phyloP scores from a whole-genome alignment of 805 yeast species.

The Schwanniomyces polymorphus region DNA sequence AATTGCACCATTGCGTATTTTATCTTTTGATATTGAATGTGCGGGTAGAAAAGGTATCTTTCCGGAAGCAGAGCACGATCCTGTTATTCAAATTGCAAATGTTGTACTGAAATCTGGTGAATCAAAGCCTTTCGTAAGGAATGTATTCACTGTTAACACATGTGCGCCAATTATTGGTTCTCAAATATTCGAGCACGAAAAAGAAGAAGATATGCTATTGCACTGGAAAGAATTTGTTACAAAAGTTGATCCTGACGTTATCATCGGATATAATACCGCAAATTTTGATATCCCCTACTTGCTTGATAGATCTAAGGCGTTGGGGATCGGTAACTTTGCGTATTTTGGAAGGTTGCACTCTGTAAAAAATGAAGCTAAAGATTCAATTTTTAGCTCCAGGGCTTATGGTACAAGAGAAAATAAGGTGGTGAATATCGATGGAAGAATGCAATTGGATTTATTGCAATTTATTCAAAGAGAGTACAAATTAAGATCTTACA shows the following conservation, averaged over 20 bases:
- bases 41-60: conserved; percentile 96
- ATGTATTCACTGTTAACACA: conserved; percentile 89
- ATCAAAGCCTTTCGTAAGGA: conserved; percentile 84
- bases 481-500: conserved; percentile 90
- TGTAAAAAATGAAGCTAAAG: conserved; percentile 75
- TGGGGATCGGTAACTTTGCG: conserved; percentile 69
- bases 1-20: conserved; percentile 88
- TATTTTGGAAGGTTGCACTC: conserved; percentile 76
- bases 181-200: conserved; percentile 71
- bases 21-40: conserved; percentile 97
- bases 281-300: conserved; percentile 95
- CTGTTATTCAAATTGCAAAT: conserved; percentile 96
- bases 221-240: conserved; percentile 86
- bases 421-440: conserved; percentile 88
- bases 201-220: conserved; percentile 79
- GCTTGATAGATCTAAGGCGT: conserved; percentile 79
- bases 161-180: conserved; percentile 95
- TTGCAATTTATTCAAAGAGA: conserved; percentile 93
- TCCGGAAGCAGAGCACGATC: conserved; percentile 91
- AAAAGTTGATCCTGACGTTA: conserved; percentile 89
- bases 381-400: conserved; percentile 83
- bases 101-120: conserved; percentile 87
- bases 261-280: conserved; percentile 92
- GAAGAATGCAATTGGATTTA: conserved; percentile 92
- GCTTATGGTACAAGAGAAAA: conserved; percentile 97